A percentile compares a stretch with the other conserved stretches of the same genome.
These are phyloP conservation scores for Pseudophaeomoniella oleicola DNA, from an alignment of 2,329 filamentous ascomycete genomes.

Conservation along the genomic window DNA sequence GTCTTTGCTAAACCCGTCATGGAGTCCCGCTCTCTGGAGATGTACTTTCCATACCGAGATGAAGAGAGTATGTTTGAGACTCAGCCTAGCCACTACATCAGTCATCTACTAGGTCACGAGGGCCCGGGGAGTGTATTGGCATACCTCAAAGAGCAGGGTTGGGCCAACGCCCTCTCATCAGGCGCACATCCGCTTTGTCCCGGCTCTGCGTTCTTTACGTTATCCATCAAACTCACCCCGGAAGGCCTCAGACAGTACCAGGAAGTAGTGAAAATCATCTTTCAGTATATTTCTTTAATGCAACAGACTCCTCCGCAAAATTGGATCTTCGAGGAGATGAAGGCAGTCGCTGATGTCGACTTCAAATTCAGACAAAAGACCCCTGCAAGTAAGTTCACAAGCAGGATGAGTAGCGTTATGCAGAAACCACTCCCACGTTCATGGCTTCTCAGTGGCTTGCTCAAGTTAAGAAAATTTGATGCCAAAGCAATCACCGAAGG, in stretches of 20 bases:
- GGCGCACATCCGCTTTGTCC: slow-evolving; percentile 64
- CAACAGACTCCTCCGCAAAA: slow-evolving; percentile 66
- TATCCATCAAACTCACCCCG: slow-evolving; percentile 67
- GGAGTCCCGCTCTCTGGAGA: slow-evolving; percentile 64
- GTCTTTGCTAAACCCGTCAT: slow-evolving; percentile 85
- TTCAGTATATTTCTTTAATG: slow-evolving; percentile 83
- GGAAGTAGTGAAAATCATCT: slow-evolving; percentile 69
- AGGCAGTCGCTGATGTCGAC: slow-evolving; percentile 77
- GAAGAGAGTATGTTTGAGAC: slow-evolving; percentile 67
- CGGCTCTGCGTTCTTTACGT: slow-evolving; percentile 66
- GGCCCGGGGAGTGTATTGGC: slow-evolving; percentile 84
- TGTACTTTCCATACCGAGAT: slow-evolving; percentile 74
- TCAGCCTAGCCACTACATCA: slow-evolving; percentile 73
- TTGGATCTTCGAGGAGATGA: slow-evolving; percentile 92
- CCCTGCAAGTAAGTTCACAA: slow-evolving; percentile 77
- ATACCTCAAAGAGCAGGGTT: slow-evolving; percentile 78
- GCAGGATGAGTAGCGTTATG: slow-evolving; percentile 73
- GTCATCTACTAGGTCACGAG: slow-evolving; percentile 82
- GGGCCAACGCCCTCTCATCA: slow-evolving; percentile 71
- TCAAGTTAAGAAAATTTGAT: slow-evolving; percentile 66
- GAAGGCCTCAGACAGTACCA: slow-evolving; percentile 71
- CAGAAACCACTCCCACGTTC: slow-evolving; percentile 78
- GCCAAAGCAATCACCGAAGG: slow-evolving; percentile 59
- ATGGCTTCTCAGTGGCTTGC: slow-evolving; percentile 70
- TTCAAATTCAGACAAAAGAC: slow-evolving; percentile 94